Evolutionary conservation across 2,329 filamentous ascomycete genomes (phyloP).

Genomic region (Coccinonectria pachysandricola): DNA sequence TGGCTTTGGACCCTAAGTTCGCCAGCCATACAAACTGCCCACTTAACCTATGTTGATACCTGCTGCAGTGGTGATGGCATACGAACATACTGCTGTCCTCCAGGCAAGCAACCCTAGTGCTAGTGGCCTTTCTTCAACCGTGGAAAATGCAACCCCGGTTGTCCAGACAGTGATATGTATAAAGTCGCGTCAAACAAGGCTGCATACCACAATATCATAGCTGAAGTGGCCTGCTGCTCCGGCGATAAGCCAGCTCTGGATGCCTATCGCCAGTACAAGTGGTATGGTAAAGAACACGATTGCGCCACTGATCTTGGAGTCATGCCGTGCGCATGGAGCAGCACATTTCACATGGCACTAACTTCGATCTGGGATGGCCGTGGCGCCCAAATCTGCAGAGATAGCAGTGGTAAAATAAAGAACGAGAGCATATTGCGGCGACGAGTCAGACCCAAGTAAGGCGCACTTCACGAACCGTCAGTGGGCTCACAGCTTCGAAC

Average conservation of each 20-base stretch:
- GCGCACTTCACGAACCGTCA: constrained; percentile 1
- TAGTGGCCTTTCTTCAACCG: background rate
- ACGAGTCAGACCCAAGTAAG: constrained; percentile 1
- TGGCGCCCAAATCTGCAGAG: constrained; percentile 2
- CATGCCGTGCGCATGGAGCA: background rate
- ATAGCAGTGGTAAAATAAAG: background rate
- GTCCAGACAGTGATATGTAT: background rate
- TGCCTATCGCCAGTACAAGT: constrained; percentile 26
- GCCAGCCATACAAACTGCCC: no score
- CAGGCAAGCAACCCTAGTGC: background rate
- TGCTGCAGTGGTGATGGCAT: background rate
- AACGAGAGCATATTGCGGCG: constrained; percentile 1
- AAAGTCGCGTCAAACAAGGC: constrained; percentile 2
- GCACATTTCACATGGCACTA: background rate
- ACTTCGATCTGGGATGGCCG: constrained; percentile 1
- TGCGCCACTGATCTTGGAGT: background rate
- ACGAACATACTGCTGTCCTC: background rate
- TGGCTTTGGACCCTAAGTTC: no score
- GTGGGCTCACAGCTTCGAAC: background rate
- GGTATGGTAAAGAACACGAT: constrained; percentile 1
- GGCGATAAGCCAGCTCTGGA: background rate
- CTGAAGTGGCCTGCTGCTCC: constrained; percentile 2
- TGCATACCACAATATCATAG: constrained; percentile 1
- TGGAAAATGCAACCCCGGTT: background rate
- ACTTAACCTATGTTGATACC: no score